Base-by-base conservation (phyloP, 208 protist genomes). In the Acanthamoeba castellanii region DNA sequence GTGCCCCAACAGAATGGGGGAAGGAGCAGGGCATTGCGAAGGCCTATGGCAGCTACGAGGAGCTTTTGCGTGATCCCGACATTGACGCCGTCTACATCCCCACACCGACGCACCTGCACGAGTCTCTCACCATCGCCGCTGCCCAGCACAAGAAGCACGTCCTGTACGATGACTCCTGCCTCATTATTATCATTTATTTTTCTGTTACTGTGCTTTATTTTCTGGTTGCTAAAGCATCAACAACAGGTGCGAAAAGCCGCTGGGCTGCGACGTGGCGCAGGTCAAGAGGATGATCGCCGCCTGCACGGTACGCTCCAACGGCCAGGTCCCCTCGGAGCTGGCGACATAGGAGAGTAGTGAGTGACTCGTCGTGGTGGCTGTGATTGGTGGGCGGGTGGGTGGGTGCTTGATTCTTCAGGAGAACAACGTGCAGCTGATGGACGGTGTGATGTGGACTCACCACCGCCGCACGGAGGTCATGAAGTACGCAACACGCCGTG, bases 111-210 rank as follows among this genome's bases (percentile, higher is more conserved):
- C 32, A 37, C 30, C 50, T 89, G 4, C 82, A 89, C 82, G 82
- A 59, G 27, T 37, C 27, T 3, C 52, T 89, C 55, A 68, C 52
- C 82, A 16, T 89, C 32, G 52, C 47, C 11, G 82, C 82, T 11
- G 82, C 82, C 8, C 47, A 89, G 52, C 82, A 89, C 55, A 89
- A 89, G 82, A 89, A 89, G 55, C 82, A 89, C 25, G 55, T 89
- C 20, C 30, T 89, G 82, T 89, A 66, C 42, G 82, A 42, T 89
- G 37, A 45, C 13, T 16, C 27, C 50, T n/a, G n/a, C n/a, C n/a
- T n/a, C n/a, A n/a, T 42, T 42, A 42, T 42, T 42, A 42, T 42
- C 37, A 42, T 42, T 42, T 42, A 42, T 42, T 42, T 42, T 42
- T 42, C 3, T 42, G 37, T 42, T 42, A 42, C 1, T 42, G n/a